Conservation (phyloP, 73 alveolate genomes). For the Breviolum minutum region DNA sequence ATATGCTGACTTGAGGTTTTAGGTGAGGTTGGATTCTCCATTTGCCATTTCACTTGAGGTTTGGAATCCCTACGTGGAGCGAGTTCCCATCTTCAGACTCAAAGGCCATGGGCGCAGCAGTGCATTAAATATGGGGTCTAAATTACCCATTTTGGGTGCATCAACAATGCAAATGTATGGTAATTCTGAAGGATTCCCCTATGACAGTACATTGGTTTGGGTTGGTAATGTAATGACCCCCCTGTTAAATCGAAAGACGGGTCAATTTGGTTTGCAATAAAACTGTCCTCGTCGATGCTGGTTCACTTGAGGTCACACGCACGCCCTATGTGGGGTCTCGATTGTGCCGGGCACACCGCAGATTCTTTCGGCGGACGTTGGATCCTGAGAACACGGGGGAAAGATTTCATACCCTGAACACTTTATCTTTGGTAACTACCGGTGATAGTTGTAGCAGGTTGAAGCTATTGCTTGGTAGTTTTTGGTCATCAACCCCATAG, state of each 20-base stretch:
- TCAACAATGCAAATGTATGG: no score
- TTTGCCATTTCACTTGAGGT: background rate
- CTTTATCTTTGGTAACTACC: no score
- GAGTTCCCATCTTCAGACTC: constrained; percentile 92
- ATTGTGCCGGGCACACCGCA: constrained; percentile 94
- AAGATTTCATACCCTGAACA: background rate
- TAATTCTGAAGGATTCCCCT: no score
- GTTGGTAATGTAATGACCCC: background rate
- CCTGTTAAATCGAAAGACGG: no score
- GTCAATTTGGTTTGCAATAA: background rate
- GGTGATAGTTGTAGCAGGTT: background rate
- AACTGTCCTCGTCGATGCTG: background rate
- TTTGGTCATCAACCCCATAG: background rate
- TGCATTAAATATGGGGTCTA: no score
- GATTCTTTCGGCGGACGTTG: constrained; percentile 79
- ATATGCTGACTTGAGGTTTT: no score
- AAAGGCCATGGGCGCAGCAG: constrained; percentile 3
- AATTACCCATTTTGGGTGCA: no score
- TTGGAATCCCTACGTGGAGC: constrained; percentile 95
- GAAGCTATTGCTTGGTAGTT: background rate
- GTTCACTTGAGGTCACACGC: constrained; percentile 84
- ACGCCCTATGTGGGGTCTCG: constrained; percentile 90
- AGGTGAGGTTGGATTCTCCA: no score
- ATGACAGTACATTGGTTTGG: no score
- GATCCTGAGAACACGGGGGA: background rate